Evolutionary conservation across 2,329 filamentous ascomycete species (phyloP), one percentile per base, ranked within the genome.

Genomic region (Pseudogymnoascus destructans): DNA sequence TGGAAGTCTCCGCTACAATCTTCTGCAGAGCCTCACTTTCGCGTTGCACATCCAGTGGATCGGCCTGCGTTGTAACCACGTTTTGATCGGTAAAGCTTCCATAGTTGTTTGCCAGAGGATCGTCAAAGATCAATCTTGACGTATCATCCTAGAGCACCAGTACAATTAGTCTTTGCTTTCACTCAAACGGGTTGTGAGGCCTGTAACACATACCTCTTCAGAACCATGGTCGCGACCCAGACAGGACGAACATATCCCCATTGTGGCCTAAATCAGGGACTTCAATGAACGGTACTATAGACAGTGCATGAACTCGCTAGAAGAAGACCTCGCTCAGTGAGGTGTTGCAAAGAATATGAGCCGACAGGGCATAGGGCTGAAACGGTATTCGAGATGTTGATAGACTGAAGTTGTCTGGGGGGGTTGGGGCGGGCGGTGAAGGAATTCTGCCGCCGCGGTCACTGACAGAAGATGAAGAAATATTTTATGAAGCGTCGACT

Each of bases 11-110:
- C 49, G 79, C 79, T 30, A 85, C 79, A 3, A 85, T 80, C 63
- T 78, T 75, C 68, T 84, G 81, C 57, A 85, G 70, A 59, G 82
- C 81, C 69, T 85, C 82, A 49, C 76, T 79, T 70, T 85, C 82
- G 62, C 80, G 75, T 69, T 84, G 81, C 23, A 77, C 77, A 68
- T 85, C 82, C 60, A 81, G 73, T 8, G 79, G 79, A 64, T 84
- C 81, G 66, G 79, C 77, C 64, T 80, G 79, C 56, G 74, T 63
- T 17, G 59, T 72, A 58, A 74, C 77, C 62, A 79, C 65, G 36
- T 74, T 74, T 58, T 78, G 74, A 40, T 85, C 79, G 59, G 75
- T 77, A 63, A 85, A 84, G 68, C 80, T 84, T 54, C 81, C 81
- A 62, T 85, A 85, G 59, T 82, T 77, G 64, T 79, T 72, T 59